These are phyloP conservation scores for Hibiscus trionum DNA, from an alignment of 345 rosid genomes.

Conservation along the genomic window DNA sequence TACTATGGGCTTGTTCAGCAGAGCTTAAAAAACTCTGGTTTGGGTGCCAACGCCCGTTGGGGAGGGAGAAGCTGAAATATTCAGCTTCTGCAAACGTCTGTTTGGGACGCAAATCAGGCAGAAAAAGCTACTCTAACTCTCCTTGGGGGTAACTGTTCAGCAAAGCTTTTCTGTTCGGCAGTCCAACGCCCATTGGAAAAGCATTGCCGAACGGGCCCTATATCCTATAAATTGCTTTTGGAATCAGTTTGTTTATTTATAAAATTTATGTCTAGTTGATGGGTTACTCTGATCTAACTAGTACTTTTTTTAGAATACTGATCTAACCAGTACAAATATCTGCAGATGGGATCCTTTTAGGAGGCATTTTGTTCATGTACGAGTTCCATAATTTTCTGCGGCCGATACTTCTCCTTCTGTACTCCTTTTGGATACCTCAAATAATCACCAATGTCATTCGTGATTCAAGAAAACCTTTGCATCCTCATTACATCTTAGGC, in stretches of 20 bases:
- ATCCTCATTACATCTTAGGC: conserved; percentile 88
- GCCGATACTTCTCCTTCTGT: conserved; percentile 68
- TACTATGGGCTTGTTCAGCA: too few relatives aligned
- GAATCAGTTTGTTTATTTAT: not conserved
- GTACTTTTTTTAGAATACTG: not conserved
- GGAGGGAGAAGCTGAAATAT: too few relatives aligned
- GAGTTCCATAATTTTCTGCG: conserved; percentile 79
- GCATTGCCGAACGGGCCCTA: too few relatives aligned
- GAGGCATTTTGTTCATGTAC: conserved; percentile 92
- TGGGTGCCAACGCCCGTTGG: too few relatives aligned
- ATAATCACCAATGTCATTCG: conserved; percentile 74
- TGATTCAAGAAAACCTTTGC: conserved; percentile 93
- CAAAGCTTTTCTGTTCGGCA: too few relatives aligned
- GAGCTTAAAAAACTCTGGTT: too few relatives aligned
- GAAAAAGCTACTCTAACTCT: too few relatives aligned
- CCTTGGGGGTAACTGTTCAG: too few relatives aligned
- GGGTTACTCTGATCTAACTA: conserved; percentile 5
- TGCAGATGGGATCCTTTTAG: conserved; percentile 97
- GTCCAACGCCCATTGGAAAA: too few relatives aligned
- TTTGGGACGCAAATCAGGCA: too few relatives aligned
- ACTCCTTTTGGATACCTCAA: conserved; percentile 96
- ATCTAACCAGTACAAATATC: conserved; percentile 9
- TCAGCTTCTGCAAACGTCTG: too few relatives aligned
- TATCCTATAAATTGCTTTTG: conserved; percentile 1
- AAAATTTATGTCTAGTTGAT: not conserved